phyloP scores from a whole-genome alignment of 2,329 filamentous ascomycete genomes.

The Sclerotiophoma versabilis region DNA sequence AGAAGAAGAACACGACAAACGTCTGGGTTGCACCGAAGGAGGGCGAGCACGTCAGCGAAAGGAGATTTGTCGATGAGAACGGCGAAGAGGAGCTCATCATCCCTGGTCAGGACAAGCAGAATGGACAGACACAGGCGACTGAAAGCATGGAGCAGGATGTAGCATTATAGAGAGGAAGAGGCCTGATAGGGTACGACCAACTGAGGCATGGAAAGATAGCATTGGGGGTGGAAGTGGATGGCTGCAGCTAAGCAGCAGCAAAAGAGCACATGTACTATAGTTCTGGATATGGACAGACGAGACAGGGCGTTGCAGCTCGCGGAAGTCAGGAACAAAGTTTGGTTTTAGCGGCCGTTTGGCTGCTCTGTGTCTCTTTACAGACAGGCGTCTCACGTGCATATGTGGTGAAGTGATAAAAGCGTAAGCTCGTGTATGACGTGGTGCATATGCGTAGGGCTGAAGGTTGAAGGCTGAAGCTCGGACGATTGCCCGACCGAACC shows the following conservation, averaged over 20 bases:
- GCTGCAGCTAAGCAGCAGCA: conserved; percentile 7
- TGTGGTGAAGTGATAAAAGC: background rate
- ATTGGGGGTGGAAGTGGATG: conserved; percentile 11
- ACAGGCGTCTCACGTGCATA: background rate
- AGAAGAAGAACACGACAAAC: conserved; percentile 77
- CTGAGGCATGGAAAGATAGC: conserved; percentile 23
- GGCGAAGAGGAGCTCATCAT: conserved; percentile 75
- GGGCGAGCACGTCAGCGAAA: conserved; percentile 76
- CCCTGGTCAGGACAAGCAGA: conserved; percentile 53
- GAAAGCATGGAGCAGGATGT: conserved; percentile 31
- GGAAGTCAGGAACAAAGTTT: conserved; percentile 9
- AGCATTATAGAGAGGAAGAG: conserved; percentile 20
- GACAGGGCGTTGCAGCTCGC: background rate
- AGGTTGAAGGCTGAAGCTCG: conserved; percentile 33
- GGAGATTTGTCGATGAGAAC: conserved; percentile 81
- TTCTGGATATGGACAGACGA: conserved; percentile 24
- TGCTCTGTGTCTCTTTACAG: conserved; percentile 22
- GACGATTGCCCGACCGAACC: conserved; percentile 14
- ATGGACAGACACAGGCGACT: conserved; percentile 15
- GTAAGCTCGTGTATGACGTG: conserved; percentile 5
- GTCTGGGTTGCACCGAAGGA: conserved; percentile 76
- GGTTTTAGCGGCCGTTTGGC: conserved; percentile 23
- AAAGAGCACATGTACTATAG: conserved; percentile 36
- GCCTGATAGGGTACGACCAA: background rate
- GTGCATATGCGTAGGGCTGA: conserved; percentile 19